Base-by-base conservation (phyloP, 176 grass and related monocot genomes). In the Avena eriantha region DNA sequence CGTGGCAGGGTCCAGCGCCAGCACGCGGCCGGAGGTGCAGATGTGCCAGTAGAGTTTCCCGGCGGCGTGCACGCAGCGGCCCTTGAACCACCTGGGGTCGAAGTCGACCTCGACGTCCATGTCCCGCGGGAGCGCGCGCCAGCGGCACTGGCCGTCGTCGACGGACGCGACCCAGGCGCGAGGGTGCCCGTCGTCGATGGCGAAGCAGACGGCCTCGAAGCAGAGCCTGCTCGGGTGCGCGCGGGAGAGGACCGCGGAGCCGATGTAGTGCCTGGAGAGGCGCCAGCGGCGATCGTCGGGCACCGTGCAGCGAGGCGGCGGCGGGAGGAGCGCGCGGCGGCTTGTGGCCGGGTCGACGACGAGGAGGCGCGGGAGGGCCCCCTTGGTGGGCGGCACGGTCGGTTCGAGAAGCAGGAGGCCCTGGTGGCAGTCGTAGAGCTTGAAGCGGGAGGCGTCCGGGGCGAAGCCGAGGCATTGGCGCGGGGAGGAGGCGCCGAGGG, bases 131-230 rank as follows among this genome's bases (percentile, higher is more conserved):
- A 76, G 73, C 47, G 73, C 73, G 73, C 73, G 73, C 73, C 73
- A 76, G 73, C 73, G 23, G 73, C 73, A 76, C 47, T 19, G 23
- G 14, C 47, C 73, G 22, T 76, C 47, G 7, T 76, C 47, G 1
- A 76, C 46, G 1, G 73, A 53, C 47, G 73, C 73, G 47, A 76
- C 47, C 73, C 73, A 76, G 24, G 63, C 61, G 26, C 63, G 61
- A 36, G 39, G 73, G 51, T 0, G 36, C 24, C 46, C 18, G 22
- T 6, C 79, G 6, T 88, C 59, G 58, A 88, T 0, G 59, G 86
- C 75, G 59, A 88, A 51, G 79, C 60, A 88, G 71, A 77, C 23
- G 16, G 17, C 71, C 47, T 82, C 71, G 18, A 88, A 88, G 71
- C 58, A 22, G 71, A 88, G 71, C n/a, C 26, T 75, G 46, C 46